Conservation (phyloP, 139 green algal species). For the Coelastrella sp. region DNA sequence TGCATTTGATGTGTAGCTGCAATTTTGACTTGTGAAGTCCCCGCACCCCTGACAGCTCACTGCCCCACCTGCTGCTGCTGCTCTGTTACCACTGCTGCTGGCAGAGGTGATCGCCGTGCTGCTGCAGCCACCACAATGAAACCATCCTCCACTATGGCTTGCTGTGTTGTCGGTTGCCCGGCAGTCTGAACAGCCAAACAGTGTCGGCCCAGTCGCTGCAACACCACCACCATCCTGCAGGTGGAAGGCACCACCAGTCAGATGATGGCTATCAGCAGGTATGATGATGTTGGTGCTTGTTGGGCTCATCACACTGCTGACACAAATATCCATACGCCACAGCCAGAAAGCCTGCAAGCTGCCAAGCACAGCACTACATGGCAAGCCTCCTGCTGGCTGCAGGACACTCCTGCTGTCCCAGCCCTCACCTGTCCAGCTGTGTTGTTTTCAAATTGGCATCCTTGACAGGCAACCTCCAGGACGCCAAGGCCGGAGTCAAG, state of each 20-base stretch:
- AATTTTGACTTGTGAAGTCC: neutral
- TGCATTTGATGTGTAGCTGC: neutral
- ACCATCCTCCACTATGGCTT: constrained; percentile 2
- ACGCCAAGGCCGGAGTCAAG: neutral
- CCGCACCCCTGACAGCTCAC: constrained; percentile 8
- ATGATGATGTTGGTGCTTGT: no score
- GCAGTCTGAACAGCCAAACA: constrained; percentile 17
- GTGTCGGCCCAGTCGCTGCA: neutral
- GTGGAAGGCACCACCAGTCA: neutral
- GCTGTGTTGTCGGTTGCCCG: constrained; percentile 2
- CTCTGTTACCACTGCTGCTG: neutral
- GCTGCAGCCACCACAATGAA: constrained; percentile 16
- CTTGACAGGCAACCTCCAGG: neutral
- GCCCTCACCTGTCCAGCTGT: neutral
- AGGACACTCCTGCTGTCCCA: neutral
- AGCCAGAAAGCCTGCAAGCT: neutral
- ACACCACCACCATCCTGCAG: constrained; percentile 16
- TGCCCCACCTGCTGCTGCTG: neutral
- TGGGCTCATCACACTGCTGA: no score
- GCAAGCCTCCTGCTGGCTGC: neutral
- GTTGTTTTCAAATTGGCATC: constrained; percentile 19
- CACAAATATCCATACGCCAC: neutral
- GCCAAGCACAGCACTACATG: neutral
- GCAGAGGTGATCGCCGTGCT: neutral
- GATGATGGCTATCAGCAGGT: neutral